phyloP scores from a whole-genome alignment of 2,329 filamentous ascomycete genomes.

The Fusarium tupiense region DNA sequence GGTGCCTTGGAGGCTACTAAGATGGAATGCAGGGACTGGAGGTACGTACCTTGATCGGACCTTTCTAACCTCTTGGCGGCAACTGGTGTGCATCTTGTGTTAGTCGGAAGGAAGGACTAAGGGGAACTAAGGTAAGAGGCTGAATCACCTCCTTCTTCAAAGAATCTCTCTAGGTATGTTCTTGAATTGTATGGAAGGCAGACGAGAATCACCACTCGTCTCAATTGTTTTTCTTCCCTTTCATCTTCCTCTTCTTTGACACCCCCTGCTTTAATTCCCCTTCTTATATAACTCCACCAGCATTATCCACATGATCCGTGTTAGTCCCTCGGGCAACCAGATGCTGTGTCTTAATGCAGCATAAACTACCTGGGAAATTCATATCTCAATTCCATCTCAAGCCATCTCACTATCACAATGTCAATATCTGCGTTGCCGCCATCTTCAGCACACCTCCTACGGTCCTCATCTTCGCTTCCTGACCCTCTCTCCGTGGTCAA shows the following conservation, averaged over 20 bases:
- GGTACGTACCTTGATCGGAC: constrained; percentile 33
- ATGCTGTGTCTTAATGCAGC: constrained; percentile 30
- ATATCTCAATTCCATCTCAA: constrained; percentile 21
- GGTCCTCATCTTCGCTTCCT: constrained; percentile 68
- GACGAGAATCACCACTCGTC: background rate
- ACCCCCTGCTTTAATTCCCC: constrained; percentile 9
- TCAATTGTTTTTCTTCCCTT: background rate
- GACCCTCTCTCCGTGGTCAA: constrained; percentile 73
- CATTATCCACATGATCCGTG: constrained; percentile 41
- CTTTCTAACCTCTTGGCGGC: constrained; percentile 12
- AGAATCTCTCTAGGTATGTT: background rate
- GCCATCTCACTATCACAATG: constrained; percentile 48
- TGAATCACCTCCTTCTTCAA: constrained; percentile 9
- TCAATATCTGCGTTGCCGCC: constrained; percentile 60
- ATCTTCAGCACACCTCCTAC: constrained; percentile 64
- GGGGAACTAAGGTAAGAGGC: background rate
- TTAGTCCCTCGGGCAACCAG: constrained; percentile 40
- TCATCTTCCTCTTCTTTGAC: background rate
- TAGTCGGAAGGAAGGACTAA: constrained; percentile 18
- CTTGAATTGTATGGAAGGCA: background rate
- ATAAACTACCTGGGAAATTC: constrained; percentile 16
- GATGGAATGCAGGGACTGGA: constrained; percentile 34
- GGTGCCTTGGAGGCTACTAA: background rate
- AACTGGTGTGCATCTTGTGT: background rate
- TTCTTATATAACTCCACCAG: constrained; percentile 27